Percentiles rank a stretch among this genome's conserved stretches.
These are phyloP conservation scores for Nectriaceae sp. DNA, from an alignment of 2,329 filamentous ascomycete species.

Conservation along the genomic window DNA sequence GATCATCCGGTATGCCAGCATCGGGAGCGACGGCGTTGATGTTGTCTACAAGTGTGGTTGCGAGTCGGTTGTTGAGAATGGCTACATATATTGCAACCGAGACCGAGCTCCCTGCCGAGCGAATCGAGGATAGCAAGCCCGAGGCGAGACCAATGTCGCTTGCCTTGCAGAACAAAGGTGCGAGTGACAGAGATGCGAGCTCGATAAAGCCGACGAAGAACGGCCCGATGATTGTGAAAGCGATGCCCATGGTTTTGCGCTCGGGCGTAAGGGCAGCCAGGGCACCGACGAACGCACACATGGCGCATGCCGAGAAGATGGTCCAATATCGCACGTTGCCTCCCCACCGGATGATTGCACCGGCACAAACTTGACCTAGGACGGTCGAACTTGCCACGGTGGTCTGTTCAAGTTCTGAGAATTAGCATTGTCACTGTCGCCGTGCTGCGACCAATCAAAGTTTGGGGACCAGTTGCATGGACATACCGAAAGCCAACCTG, in stretches of 20 bases:
- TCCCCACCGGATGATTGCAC: slow-evolving; percentile 34
- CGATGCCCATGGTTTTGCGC: slow-evolving; percentile 33
- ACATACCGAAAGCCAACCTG: slow-evolving; percentile 34
- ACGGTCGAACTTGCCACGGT: slow-evolving; percentile 37
- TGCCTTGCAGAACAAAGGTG: slow-evolving; percentile 38
- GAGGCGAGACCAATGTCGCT: slow-evolving; percentile 43
- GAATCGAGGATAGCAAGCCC: slow-evolving; percentile 40
- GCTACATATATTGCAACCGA: slow-evolving; percentile 42
- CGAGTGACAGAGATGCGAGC: slow-evolving; percentile 34
- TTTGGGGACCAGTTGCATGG: not conserved
- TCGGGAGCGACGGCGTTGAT: slow-evolving; percentile 35
- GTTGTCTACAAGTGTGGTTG: slow-evolving; percentile 35
- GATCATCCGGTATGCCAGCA: slow-evolving; percentile 37
- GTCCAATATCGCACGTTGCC: slow-evolving; percentile 39
- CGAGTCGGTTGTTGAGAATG: slow-evolving; percentile 40
- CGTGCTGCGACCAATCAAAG: too few species aligned
- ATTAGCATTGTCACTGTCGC: too few species aligned
- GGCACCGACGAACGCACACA: slow-evolving; percentile 37
- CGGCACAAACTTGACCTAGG: slow-evolving; percentile 35
- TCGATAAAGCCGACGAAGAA: slow-evolving; percentile 41
- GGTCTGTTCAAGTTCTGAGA: too few species aligned
- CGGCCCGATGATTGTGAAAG: slow-evolving; percentile 36
- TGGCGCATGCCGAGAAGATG: slow-evolving; percentile 38
- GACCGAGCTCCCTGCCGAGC: slow-evolving; percentile 38
- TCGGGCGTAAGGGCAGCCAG: slow-evolving; percentile 36